These are phyloP conservation scores for Solanum gracilifrons DNA, from an alignment of 257 asterid genomes.

Conservation along the genomic window DNA sequence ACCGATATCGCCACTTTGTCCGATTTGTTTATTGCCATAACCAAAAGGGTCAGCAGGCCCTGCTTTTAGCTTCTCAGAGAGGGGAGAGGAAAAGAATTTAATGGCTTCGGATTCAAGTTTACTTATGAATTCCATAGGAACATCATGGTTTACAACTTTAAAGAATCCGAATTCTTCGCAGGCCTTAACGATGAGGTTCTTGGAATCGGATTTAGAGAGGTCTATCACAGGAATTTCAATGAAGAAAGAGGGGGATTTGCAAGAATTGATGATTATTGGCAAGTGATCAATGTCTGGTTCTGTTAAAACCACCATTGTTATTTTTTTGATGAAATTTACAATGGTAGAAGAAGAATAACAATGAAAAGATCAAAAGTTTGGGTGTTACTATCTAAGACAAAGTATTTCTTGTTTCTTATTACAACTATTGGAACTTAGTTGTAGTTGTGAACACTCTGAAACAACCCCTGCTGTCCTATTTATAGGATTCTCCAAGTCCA, in stretches of 20 bases:
- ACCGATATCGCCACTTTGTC: constrained; percentile 14
- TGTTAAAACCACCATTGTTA: background rate
- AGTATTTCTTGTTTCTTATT: background rate
- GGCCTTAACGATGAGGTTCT: constrained; percentile 5
- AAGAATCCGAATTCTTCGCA: constrained; percentile 19
- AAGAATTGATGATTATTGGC: background rate
- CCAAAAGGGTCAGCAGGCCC: constrained; percentile 16
- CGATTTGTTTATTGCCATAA: constrained; percentile 10
- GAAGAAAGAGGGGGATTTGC: background rate
- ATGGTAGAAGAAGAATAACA: background rate
- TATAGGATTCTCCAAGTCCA: background rate
- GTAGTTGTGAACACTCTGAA: background rate
- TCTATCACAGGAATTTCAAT: constrained; percentile 5
- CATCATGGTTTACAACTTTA: constrained; percentile 12
- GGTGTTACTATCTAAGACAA: background rate
- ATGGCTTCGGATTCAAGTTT: constrained; percentile 8
- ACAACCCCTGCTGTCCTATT: background rate
- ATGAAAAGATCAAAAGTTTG: background rate
- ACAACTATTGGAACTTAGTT: background rate
- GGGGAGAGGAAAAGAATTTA: constrained; percentile 4
- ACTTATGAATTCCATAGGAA: background rate
- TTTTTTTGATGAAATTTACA: background rate
- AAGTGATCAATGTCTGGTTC: constrained; percentile 18
- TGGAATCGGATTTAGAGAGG: constrained; percentile 12
- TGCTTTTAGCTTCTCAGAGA: constrained; percentile 6